Conservation (phyloP, 1,139 yeast species). For the Chernovozyma aurita region DNA sequence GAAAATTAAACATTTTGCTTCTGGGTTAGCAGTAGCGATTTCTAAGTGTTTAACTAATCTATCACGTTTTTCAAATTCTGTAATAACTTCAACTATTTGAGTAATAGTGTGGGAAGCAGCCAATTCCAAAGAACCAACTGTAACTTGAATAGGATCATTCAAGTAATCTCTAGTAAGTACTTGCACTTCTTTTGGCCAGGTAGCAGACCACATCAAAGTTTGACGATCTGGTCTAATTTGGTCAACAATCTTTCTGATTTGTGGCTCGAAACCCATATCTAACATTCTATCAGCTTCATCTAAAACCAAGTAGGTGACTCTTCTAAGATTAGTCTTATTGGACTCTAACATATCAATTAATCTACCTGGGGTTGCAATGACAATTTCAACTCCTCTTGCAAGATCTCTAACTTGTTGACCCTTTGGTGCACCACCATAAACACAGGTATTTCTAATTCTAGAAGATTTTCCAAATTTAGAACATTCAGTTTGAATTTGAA, state of each 20-base stretch:
- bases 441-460: constrained; percentile 94
- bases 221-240: constrained; percentile 97
- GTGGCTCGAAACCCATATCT: constrained; percentile 98
- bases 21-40: constrained; percentile 72
- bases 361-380: constrained; percentile 98
- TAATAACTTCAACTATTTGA: constrained; percentile 86
- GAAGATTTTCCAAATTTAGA: constrained; percentile 89
- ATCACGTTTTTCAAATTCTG: constrained; percentile 92
- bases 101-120: constrained; percentile 96
- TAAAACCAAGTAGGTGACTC: constrained; percentile 93
- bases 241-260: constrained; percentile 89
- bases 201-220: constrained; percentile 99
- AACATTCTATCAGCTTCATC: constrained; percentile 97
- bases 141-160: constrained; percentile 92
- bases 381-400: constrained; percentile 90
- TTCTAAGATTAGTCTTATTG: constrained; percentile 90
- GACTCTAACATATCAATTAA: constrained; percentile 94
- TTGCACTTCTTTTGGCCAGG: constrained; percentile 99
- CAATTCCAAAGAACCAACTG: constrained; percentile 91
- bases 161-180: constrained; percentile 86
- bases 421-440: constrained; percentile 98
- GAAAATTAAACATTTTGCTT: constrained; percentile 78
- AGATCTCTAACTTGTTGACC: constrained; percentile 96
- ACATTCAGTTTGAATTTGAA: constrained; percentile 94
- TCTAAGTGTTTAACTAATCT: constrained; percentile 81